Percentiles rank a stretch among this genome's conserved stretches.
These are phyloP conservation scores for Solanum lycopersicoides DNA, from an alignment of 257 asterid genomes.

Conservation along the genomic window DNA sequence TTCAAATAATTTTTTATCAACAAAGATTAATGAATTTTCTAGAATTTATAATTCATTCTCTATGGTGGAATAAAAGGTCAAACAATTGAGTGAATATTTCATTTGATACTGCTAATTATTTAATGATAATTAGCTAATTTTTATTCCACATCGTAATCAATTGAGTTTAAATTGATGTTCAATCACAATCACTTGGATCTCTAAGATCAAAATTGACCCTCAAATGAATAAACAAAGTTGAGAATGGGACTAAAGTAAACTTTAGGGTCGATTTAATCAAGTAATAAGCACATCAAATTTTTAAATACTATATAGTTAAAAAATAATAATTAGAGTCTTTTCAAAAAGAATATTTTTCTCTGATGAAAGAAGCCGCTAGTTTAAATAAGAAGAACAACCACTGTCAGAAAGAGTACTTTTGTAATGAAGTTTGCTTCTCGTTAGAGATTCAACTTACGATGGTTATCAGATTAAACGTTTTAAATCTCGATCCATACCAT, in stretches of 20 bases:
- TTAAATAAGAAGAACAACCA: background rate
- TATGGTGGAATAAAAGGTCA: background rate
- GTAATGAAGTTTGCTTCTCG: background rate
- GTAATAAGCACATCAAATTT: background rate
- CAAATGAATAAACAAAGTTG: background rate
- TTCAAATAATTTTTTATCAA: background rate
- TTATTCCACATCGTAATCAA: background rate
- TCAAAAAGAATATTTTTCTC: background rate
- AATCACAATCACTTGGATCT: background rate
- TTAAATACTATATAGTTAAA: background rate
- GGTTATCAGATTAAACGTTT: background rate
- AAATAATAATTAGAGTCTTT: background rate
- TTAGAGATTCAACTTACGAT: too few species aligned
- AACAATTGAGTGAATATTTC: background rate
- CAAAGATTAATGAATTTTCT: background rate
- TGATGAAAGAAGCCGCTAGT: background rate
- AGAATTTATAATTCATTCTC: background rate
- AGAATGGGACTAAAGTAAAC: background rate
- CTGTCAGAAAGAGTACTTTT: background rate
- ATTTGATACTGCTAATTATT: background rate
- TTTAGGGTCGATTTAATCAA: background rate
- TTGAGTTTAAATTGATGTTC: background rate
- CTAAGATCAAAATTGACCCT: background rate
- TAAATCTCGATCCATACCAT: background rate
- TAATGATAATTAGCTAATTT: background rate